These are phyloP conservation scores for Dactylorhiza incarnata DNA, from an alignment of 106 monocot species.

Conservation along the genomic window DNA sequence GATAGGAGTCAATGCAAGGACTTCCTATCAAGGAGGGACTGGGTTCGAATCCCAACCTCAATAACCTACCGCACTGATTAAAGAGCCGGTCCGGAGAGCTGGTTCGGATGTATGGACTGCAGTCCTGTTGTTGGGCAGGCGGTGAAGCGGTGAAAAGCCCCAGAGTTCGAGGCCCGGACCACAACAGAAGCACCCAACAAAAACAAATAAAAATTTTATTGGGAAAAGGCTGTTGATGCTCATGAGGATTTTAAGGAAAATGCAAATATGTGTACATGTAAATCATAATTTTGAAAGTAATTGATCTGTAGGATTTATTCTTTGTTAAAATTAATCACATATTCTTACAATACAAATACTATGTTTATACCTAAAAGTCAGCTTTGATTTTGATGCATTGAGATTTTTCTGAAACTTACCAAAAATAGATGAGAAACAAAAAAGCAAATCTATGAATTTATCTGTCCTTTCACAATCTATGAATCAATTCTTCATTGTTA, in stretches of 20 bases:
- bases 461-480: neutral
- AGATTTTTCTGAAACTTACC: neutral
- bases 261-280: neutral
- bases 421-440: neutral
- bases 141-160: no score
- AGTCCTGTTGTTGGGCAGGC: no score
- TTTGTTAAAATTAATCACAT: neutral
- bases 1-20: no score
- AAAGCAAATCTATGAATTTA: neutral
- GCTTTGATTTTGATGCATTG: neutral
- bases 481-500: neutral
- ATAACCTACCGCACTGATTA: no score
- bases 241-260: neutral
- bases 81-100: no score
- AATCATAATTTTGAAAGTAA: neutral
- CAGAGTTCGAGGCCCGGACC: no score
- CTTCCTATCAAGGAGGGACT: no score
- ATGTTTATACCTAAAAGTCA: neutral
- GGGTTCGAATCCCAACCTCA: no score
- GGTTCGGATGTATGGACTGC: no score
- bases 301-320: neutral
- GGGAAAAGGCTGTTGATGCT: neutral
- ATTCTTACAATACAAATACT: neutral
- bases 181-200: no score
- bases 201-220: no score